Percentiles rank a stretch among this genome's conserved stretches.
Conservation (phyloP, 208 protist species). For the Trypanosoma theileri region DNA sequence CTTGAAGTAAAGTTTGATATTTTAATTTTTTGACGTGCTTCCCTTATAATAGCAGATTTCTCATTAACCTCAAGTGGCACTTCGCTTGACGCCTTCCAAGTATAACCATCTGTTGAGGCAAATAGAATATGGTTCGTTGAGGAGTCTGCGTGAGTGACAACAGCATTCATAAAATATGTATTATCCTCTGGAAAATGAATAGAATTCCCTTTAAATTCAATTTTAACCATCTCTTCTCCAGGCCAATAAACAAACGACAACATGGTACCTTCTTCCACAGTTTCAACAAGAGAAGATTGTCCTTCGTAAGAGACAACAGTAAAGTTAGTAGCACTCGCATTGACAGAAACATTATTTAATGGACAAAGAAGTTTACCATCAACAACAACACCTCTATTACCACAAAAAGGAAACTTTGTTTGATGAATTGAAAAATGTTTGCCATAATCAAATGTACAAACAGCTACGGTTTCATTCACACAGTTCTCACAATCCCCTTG, state of each 20-base stretch:
- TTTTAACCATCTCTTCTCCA: slow-evolving; percentile 28
- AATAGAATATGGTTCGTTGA: slow-evolving; percentile 28
- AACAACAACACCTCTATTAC: slow-evolving; percentile 43
- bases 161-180: slow-evolving; percentile 49
- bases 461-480: slow-evolving; percentile 24
- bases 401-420: slow-evolving; percentile 50
- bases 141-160: slow-evolving; percentile 29
- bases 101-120: slow-evolving; percentile 40
- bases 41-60: slow-evolving; percentile 5
- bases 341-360: slow-evolving; percentile 4
- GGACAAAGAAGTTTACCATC: slow-evolving; percentile 53
- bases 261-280: slow-evolving; percentile 3
- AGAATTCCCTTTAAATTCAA: slow-evolving; percentile 52
- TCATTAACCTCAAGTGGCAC: slow-evolving; percentile 29
- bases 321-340: slow-evolving; percentile 22
- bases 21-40: slow-evolving; percentile 7
- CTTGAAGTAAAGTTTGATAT: slow-evolving; percentile 17
- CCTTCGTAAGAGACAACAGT: slow-evolving; percentile 22
- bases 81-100: slow-evolving; percentile 31
- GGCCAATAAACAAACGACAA: slow-evolving; percentile 19
- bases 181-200: slow-evolving; percentile 34
- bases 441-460: slow-evolving; percentile 63
- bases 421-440: slow-evolving; percentile 34
- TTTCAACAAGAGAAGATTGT: slow-evolving; percentile 21
- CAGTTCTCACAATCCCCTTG: slow-evolving; percentile 20